These are phyloP conservation scores for Lagenaria siceraria DNA, from an alignment of 306 rosid genomes.

Conservation along the genomic window DNA sequence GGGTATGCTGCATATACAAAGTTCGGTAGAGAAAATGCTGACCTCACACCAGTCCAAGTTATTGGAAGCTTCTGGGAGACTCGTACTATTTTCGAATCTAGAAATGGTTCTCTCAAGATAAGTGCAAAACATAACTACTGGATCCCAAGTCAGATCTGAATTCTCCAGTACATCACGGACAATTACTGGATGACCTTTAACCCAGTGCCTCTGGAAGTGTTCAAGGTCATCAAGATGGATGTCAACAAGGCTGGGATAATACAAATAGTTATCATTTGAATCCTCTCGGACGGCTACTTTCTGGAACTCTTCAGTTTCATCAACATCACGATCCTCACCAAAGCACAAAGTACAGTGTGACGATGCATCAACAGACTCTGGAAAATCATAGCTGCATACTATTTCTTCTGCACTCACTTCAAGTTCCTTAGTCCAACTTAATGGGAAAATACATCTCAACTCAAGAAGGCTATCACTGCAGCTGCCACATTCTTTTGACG, in stretches of 20 bases:
- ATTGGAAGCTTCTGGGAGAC: slow-evolving; percentile 37
- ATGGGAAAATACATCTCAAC: slow-evolving; percentile 55
- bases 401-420: slow-evolving; percentile 90
- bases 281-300: slow-evolving; percentile 63
- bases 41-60: slow-evolving; percentile 99
- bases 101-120: slow-evolving; percentile 75
- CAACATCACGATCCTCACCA: slow-evolving; percentile 33
- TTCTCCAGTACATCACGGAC: slow-evolving; percentile 52
- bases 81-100: slow-evolving; percentile 50
- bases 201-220: slow-evolving; percentile 97
- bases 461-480: slow-evolving; percentile 70
- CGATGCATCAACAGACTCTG: slow-evolving; percentile 61
- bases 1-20: neutral
- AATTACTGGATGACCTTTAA: slow-evolving; percentile 83
- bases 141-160: slow-evolving; percentile 77
- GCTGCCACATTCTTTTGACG: slow-evolving; percentile 49
- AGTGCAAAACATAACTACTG: slow-evolving; percentile 59
- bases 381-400: slow-evolving; percentile 96
- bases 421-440: slow-evolving; percentile 67
- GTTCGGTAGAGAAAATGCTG: slow-evolving; percentile 17
- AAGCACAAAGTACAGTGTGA: slow-evolving; percentile 62
- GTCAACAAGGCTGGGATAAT: slow-evolving; percentile 47
- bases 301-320: slow-evolving; percentile 33
- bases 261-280: slow-evolving; percentile 64
- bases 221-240: slow-evolving; percentile 51